A percentile compares a stretch with the other conserved stretches of the same genome.
phyloP scores from a whole-genome alignment of 2,329 filamentous ascomycete species.

The Hymenoscyphus repandus region DNA sequence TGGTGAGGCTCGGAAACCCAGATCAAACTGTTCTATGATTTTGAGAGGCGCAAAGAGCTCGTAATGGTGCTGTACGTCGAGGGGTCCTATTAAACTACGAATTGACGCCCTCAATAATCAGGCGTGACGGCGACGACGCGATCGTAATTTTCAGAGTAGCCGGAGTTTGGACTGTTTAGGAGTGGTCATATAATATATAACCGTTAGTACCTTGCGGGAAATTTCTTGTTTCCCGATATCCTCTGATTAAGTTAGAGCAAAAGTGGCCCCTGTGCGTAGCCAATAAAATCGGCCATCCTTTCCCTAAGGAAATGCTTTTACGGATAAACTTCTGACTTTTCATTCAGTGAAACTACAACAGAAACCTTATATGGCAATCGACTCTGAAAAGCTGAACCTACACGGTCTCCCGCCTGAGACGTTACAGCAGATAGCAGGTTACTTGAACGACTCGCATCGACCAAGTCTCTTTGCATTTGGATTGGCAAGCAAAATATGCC shows the following conservation, averaged over 20 bases:
- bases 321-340: background rate
- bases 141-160: constrained; percentile 14
- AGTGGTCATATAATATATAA: too few species aligned
- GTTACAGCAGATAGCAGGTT: constrained; percentile 9
- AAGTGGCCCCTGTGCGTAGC: too few species aligned
- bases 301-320: too few species aligned
- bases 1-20: constrained; percentile 1
- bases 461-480: constrained; percentile 10
- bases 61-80: background rate
- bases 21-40: constrained; percentile 4
- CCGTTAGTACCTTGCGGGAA: too few species aligned
- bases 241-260: too few species aligned
- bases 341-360: too few species aligned
- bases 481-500: constrained; percentile 10
- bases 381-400: too few species aligned
- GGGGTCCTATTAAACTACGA: background rate
- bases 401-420: constrained; percentile 2
- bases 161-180: background rate
- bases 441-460: constrained; percentile 4
- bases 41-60: background rate
- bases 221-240: too few species aligned
- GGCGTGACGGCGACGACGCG: constrained; percentile 9
- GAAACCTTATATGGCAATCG: too few species aligned
- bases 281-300: too few species aligned
- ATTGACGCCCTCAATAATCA: constrained; percentile 8